Conservation (phyloP, 768 basidiomycete species). For the Tylopilus sp. region DNA sequence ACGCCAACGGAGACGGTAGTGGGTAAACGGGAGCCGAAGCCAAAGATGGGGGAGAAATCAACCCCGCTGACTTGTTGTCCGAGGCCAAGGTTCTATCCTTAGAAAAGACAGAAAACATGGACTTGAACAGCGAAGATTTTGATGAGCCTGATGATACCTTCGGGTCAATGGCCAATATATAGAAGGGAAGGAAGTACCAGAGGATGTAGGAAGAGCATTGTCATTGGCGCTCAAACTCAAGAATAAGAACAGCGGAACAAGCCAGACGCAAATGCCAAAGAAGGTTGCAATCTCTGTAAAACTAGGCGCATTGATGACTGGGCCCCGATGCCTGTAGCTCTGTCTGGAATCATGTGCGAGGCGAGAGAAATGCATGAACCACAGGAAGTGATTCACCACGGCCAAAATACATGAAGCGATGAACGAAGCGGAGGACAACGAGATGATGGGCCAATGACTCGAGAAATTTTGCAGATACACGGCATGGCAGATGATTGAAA, state of each 20-base stretch:
- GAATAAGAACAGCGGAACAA: slow-evolving; percentile 90
- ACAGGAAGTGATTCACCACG: slow-evolving; percentile 87
- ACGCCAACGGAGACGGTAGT: slow-evolving; percentile 30
- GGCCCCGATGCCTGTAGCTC: slow-evolving; percentile 41
- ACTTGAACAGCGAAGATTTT: slow-evolving; percentile 67
- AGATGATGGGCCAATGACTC: slow-evolving; percentile 86
- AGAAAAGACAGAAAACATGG: slow-evolving; percentile 48
- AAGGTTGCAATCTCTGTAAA: slow-evolving; percentile 82
- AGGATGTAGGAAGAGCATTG: slow-evolving; percentile 82
- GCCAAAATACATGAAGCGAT: slow-evolving; percentile 83
- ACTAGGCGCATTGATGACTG: slow-evolving; percentile 34
- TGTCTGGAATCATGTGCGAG: slow-evolving; percentile 63
- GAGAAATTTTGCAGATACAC: slow-evolving; percentile 95
- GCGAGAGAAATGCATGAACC: slow-evolving; percentile 93
- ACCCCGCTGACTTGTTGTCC: slow-evolving; percentile 56
- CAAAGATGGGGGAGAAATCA: slow-evolving; percentile 60
- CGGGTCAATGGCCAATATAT: not conserved
- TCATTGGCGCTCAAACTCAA: slow-evolving; percentile 96
- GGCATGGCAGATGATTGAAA: slow-evolving; percentile 81
- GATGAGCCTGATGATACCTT: slow-evolving; percentile 13
- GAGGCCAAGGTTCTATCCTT: slow-evolving; percentile 42
- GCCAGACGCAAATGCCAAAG: slow-evolving; percentile 84
- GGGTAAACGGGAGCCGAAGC: slow-evolving; percentile 14
- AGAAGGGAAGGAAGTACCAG: slow-evolving; percentile 36
- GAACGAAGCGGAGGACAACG: slow-evolving; percentile 81